Percentiles rank a stretch among this genome's conserved stretches.
phyloP scores from a whole-genome alignment of 129 eudicot species.

The Centrapalus pauciflorus region DNA sequence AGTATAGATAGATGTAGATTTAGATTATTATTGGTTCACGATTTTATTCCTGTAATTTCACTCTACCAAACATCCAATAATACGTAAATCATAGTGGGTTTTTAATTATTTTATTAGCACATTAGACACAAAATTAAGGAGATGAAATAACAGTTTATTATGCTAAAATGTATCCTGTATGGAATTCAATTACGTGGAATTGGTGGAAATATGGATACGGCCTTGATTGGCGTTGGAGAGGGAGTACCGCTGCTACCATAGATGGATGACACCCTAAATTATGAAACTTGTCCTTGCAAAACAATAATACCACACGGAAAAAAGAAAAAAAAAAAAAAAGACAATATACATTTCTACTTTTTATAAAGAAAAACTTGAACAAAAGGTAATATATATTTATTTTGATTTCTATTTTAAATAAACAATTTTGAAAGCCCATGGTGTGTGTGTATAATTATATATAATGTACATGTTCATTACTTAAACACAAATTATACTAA shows the following conservation, averaged over 20 bases:
- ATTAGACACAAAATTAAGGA: neutral
- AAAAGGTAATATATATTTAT: neutral
- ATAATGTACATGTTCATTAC: no score
- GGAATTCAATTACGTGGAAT: neutral
- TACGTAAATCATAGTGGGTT: no score
- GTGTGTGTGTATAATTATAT: no score
- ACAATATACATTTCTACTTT: neutral
- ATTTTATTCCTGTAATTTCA: no score
- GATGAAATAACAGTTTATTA: neutral
- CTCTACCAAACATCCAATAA: no score
- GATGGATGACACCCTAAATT: neutral
- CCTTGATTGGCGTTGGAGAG: constrained; percentile 6
- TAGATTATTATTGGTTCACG: no score
- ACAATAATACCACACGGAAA: neutral
- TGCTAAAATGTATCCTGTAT: neutral
- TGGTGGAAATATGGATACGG: constrained; percentile 3
- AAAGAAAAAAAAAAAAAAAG: neutral
- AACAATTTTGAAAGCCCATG: no score
- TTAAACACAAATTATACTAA: no score
- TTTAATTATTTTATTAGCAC: neutral
- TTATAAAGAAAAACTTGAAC: neutral
- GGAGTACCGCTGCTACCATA: constrained; percentile 12
- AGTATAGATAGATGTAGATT: no score
- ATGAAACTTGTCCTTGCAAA: constrained; percentile 20
- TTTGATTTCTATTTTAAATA: neutral